A percentile compares a stretch with the other conserved stretches of the same genome.
These are phyloP conservation scores for Medakamo hakoo DNA, from an alignment of 139 green algal species.

Conservation along the genomic window DNA sequence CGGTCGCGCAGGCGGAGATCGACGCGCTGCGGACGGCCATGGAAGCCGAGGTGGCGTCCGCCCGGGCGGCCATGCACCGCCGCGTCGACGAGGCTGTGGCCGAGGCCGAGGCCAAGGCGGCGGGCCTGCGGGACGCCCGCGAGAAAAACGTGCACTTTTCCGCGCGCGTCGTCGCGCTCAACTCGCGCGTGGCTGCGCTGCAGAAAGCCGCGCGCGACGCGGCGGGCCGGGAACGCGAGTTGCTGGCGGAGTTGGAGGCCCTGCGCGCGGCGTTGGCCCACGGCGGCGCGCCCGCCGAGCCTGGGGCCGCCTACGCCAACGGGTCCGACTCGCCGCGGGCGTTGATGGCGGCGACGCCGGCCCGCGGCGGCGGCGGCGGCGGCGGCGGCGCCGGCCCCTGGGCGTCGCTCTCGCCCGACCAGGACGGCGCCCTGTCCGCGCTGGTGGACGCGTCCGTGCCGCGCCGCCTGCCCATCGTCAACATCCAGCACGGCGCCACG, in stretches of 20 bases:
- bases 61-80: slow-evolving; percentile 12
- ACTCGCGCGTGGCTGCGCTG: slow-evolving; percentile 11
- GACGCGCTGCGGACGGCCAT: slow-evolving; percentile 12
- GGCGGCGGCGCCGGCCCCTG: not conserved
- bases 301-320: not conserved
- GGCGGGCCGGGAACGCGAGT: slow-evolving; percentile 10
- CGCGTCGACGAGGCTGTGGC: slow-evolving; percentile 13
- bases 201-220: slow-evolving; percentile 14
- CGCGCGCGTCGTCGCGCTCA: slow-evolving; percentile 20
- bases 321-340: not conserved
- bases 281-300: not conserved
- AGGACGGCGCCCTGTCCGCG: not conserved
- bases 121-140: slow-evolving; percentile 10
- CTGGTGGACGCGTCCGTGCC: slow-evolving; percentile 6
- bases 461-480: slow-evolving; percentile 16
- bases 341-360: not conserved
- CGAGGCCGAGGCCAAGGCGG: slow-evolving; percentile 10
- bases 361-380: slow-evolving; percentile 2
- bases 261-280: slow-evolving; percentile 2
- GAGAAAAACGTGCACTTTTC: slow-evolving; percentile 24
- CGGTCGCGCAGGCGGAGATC: slow-evolving; percentile 10
- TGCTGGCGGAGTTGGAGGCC: slow-evolving; percentile 19
- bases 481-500: slow-evolving; percentile 10
- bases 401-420: not conserved
- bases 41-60: slow-evolving; percentile 10